Base-by-base conservation (phyloP, 345 rosid genomes). In the Leavenworthia alabamica region DNA sequence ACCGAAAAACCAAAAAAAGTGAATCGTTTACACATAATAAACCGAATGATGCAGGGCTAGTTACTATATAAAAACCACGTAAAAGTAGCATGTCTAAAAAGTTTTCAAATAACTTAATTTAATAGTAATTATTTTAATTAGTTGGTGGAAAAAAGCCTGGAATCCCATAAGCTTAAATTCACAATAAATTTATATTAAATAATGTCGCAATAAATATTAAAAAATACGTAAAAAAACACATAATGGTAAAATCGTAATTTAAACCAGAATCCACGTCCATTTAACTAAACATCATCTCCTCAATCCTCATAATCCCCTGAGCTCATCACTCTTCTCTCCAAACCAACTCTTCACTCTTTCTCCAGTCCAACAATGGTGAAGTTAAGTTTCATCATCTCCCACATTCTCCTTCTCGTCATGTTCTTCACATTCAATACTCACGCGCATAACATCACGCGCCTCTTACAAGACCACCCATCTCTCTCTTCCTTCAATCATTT, bases 401-500 rank as follows among this genome's bases (percentile, higher is more conserved):
- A 54, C 74, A 56, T 71, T 56, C 40, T 71, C 59, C 68, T 45
- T 7, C 37, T 71, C 56, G 45, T 64, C 33, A 22, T 71, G 48
- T 68, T 78, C 55, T 33, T 81, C 69, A 4, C 71, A 44, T 19
- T 74, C 22, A 8, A 63, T 14, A 19, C 82, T 15, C 47, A 72
- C 37, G 95, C 81, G 35, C 96, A 86, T 71, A 94, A 94, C 79
- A 64, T 94, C 74, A 94, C 97, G 22, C 77, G 58, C 45, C 72
- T 94, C 31, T 77, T 94, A 2, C 82, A 89, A 6, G 50, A 27
- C 47, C 95, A 90, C 76, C 97, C 96, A 0, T 60, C 71, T 7
- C 76, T 88, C 80, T 84, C 99, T 67, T 81, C 92, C 64, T 90
- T 94, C 81, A 94, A 78, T 84, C 94, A 83, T 64, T 80, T 79